Evolutionary conservation across 2,329 filamentous ascomycete genomes (phyloP), one percentile per base, ranked within the genome.

Genomic region (Calonectria hongkongensis): DNA sequence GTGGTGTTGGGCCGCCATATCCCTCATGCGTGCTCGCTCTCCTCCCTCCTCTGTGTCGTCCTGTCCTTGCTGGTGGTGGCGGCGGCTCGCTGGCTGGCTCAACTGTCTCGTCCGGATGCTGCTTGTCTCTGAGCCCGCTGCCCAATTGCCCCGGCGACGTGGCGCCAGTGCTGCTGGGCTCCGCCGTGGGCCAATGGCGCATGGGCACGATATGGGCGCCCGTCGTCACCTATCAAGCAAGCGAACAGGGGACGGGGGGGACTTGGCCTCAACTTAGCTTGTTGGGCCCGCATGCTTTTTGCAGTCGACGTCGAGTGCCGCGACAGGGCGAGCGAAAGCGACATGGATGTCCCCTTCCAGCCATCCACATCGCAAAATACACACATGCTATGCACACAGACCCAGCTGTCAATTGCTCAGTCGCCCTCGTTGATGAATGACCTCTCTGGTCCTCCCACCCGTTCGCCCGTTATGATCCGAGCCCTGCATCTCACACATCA

Each of bases 391-490:
- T 60, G 54, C 54, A 60, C 54, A 60, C 54, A 60, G 54, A 63
- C 66, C 66, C 66, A 69, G 56, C 50, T 56, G 39, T 36, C 65
- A 54, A 39, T 12, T 69, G 56, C 41, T 58, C 68, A 70, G 47
- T 36, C 45, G 33, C 47, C 48, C 58, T 75, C 73, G 75, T 56
- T 12, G 33, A 74, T 79, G 66, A 81, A 82, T 81, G 80, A 79
- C 80, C 77, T 82, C 75, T 76, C 74, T 74, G 73, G 72, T 74
- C 77, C 74, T 80, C 81, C 79, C 80, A 80, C 82, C 79, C 76
- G 78, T 81, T 80, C 76, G 79, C 79, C 78, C 77, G 78, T 78
- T 77, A 77, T 79, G 79, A 79, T 78, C 79, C 76, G 76, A 79
- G 74, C 74, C 78, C 75, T 82, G 79, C 80, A 81, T 81, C 74